phyloP scores from a whole-genome alignment of 2,329 filamentous ascomycete species.

The Capronia coronata region DNA sequence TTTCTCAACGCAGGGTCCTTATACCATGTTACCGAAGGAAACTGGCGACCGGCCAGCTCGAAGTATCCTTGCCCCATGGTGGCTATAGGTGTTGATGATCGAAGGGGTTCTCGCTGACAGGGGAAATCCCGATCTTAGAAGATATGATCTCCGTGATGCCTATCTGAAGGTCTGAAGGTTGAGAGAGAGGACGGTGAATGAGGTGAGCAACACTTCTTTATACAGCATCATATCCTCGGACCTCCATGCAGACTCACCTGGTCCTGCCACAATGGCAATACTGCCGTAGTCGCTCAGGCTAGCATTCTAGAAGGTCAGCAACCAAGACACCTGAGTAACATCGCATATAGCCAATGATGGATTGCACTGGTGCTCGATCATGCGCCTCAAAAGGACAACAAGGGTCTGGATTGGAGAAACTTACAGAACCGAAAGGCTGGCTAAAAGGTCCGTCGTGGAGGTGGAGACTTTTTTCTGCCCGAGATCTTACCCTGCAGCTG shows the following conservation, averaged over 20 bases:
- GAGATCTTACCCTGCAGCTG: not conserved
- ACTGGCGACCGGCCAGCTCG: slow-evolving; percentile 31
- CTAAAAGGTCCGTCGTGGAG: not conserved
- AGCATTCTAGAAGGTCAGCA: slow-evolving; percentile 16
- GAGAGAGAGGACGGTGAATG: not conserved
- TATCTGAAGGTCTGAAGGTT: slow-evolving; percentile 6
- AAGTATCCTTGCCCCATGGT: slow-evolving; percentile 23
- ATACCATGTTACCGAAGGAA: slow-evolving; percentile 53
- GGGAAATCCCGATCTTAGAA: not conserved
- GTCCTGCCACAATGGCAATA: slow-evolving; percentile 1
- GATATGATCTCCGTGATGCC: slow-evolving; percentile 4
- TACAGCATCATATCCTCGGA: slow-evolving; percentile 13
- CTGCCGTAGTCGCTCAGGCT: slow-evolving; percentile 7
- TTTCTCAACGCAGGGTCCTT: slow-evolving; percentile 52
- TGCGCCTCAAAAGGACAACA: slow-evolving; percentile 6
- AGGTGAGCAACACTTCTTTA: slow-evolving; percentile 12
- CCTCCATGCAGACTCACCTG: slow-evolving; percentile 9
- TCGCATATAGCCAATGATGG: slow-evolving; percentile 7
- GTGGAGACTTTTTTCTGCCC: not conserved
- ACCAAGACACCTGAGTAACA: slow-evolving; percentile 7
- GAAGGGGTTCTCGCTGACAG: not conserved
- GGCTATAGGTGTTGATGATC: not conserved
- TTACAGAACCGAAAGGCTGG: slow-evolving; percentile 11
- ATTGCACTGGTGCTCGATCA: not conserved
- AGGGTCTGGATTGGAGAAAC: slow-evolving; percentile 10